Evolutionary conservation across 2,329 filamentous ascomycete species (phyloP), one percentile per base, ranked within the genome.

Genomic region (Sporothrix pallida): DNA sequence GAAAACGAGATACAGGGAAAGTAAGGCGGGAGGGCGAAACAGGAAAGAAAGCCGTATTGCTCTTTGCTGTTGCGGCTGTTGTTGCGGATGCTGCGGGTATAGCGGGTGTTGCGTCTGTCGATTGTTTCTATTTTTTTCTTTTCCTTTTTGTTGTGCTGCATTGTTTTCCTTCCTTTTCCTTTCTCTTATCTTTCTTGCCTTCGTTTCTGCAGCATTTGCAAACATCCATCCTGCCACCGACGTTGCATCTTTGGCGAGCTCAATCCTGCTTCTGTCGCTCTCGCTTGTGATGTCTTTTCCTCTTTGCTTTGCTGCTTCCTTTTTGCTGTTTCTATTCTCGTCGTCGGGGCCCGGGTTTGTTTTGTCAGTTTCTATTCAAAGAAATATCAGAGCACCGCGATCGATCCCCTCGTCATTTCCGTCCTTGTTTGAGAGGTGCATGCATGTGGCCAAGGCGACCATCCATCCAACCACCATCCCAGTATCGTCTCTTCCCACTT

Each of bases 371-470:
- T 26, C 42, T 26, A 23, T 46, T 46, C 37, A 15, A 37, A 65
- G 42, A 65, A 46, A 42, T 3, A 65, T n/a, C 12, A 46, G 26
- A 15, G 15, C n/a, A n/a, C 20, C 44, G 12, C 60, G 60, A 48
- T 67, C 42, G 62, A 67, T 67, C 62, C 42, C 62, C 62, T 67
- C 5, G 42, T 67, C 62, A 67, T 67, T 20, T 67, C 42, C 60
- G 60, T 65, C 13, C 60, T 60, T 65, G 60, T 65, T 65, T 65
- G 60, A 65, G 60, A 65, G 60, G 17, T 65, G 60, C 37, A 65
- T 65, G 37, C 42, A 46, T 46, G 60, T 42, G 46, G 42, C n/a
- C 42, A 48, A 44, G 62, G 15, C 42, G 42, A 67, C 8, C 52
- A 56, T 23, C 31, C 7, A 42, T 15, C 62, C 20, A 63, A 48